These are phyloP conservation scores for Wolfiporia cocos DNA, from an alignment of 1,284 basidiomycete species.

Conservation along the genomic window DNA sequence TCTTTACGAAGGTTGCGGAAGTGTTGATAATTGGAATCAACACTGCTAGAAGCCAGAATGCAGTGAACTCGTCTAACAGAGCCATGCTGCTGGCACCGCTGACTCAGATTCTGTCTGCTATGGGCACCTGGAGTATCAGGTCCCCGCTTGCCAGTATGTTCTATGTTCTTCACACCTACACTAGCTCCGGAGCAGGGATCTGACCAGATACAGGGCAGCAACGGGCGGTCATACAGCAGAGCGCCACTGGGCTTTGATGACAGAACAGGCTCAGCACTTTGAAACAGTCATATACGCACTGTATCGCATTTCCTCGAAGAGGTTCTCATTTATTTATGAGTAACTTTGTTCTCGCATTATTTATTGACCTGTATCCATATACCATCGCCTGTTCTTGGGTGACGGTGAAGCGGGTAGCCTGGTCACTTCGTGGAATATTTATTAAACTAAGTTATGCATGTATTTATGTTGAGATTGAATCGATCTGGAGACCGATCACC, in stretches of 20 bases:
- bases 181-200: too few relatives aligned
- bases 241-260: background rate
- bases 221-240: conserved; percentile 1
- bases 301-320: background rate
- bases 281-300: background rate
- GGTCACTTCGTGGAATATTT: too few relatives aligned
- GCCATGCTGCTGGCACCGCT: conserved; percentile 9
- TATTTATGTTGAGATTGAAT: too few relatives aligned
- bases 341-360: background rate
- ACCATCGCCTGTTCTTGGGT: too few relatives aligned
- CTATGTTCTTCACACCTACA: background rate
- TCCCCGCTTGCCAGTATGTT: conserved; percentile 11
- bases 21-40: conserved; percentile 12
- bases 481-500: too few relatives aligned
- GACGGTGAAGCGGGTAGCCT: too few relatives aligned
- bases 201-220: conserved; percentile 1
- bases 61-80: conserved; percentile 9
- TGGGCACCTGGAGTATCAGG: conserved; percentile 10
- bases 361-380: background rate
- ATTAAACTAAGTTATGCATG: too few relatives aligned
- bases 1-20: conserved; percentile 16
- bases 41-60: conserved; percentile 1
- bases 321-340: background rate
- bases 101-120: conserved; percentile 12
- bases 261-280: background rate